Base-by-base conservation (phyloP, 106 monocot genomes). In the Vanilla planifolia region DNA sequence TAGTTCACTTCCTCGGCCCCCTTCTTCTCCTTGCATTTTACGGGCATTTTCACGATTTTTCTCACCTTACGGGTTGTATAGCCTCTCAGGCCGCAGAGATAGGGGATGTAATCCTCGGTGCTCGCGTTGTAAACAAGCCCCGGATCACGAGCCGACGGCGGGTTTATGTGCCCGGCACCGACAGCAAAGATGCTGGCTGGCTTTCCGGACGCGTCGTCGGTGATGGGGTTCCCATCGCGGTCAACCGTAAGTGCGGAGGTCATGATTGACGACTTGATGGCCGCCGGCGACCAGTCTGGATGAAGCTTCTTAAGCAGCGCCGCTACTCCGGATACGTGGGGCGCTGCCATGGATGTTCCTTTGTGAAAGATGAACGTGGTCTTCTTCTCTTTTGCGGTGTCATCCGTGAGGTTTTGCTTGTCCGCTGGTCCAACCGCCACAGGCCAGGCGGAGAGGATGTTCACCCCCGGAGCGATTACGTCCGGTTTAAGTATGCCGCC, bases 401-500 rank as follows among this genome's bases (percentile, higher is more conserved):
- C 7, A 10, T n/a, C n/a, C 2, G 53, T 11, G 13, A 0, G 8
- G 15, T 10, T 51, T 27, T 5, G 37, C 0, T 37, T 10, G 37
- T 5, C 37, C 37, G 10, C 37, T 37, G 10, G 5, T 10, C 10
- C 10, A 10, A 37, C 10, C 10, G 5, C 37, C 10, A 5, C 7
- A 10, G 5, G 37, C 63, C 62, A 48, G 16, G 74, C 74, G 6
- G 60, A 67, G 43, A 74, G 60, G 58, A 74, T 66, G 25, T 59
- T 40, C 2, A 61, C 59, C 27, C 74, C 74, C 1, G 74, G 74
- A 1, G 55, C 74, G 20, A 56, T 20, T 16, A 74, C 16, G 40
- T 74, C 74, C 0, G 74, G 74, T 51, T 74, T 74, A 47, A 74
- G 25, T 20, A 67, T 60, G 30, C 59, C 39, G 28, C 23, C 14